Base-by-base conservation (phyloP, 768 basidiomycete species). In the Leucosporidium scottii region DNA sequence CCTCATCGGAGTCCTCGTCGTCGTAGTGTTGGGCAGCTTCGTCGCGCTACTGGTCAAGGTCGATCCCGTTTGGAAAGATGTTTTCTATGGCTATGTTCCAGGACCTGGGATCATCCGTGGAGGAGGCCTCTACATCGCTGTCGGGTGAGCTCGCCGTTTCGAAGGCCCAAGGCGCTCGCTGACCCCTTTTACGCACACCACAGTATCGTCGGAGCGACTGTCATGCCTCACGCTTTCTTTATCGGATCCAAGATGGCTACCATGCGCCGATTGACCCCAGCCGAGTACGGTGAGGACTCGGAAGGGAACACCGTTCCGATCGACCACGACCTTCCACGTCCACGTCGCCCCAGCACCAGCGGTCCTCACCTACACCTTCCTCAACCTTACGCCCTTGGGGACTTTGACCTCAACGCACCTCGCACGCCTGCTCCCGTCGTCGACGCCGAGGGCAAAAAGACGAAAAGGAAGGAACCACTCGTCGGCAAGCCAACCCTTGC, bases 161-260 rank as follows among this genome's bases (percentile, higher is more conserved):
- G 13, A 44, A 2, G 2, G 6, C 39, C 15, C 39, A 13, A 10
- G 8, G 39, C 39, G 39, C 39, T 12, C 3, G 39, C 39, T 44
- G 39, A 44, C 39, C 39, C 10, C 39, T 44, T 13, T 9, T 15
- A 2, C 39, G 2, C 8, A 44, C 8, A 36, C 15, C 39, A 44
- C 39, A 44, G 59, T 20, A 58, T 58, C 57, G 31, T 58, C 9
- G 57, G 88, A 36, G 90, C 91, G 1, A 96, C 91, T 4, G 87
- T 92, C 67, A 93, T 93, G 92, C 92, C 92, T 0, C 92, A 93
- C 77, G 87, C 87, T 67, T 81, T 96, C n/a, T 92, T 89, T 81
- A 82, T 96, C 21, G 93, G 92, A 8, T 91, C 90, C 4, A 84
- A 85, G 36, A 84, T 96, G 7, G 87, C 91, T 3, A 91, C 90